Evolutionary conservation across 345 rosid species (phyloP).

Genomic region (Boechera stricta): DNA sequence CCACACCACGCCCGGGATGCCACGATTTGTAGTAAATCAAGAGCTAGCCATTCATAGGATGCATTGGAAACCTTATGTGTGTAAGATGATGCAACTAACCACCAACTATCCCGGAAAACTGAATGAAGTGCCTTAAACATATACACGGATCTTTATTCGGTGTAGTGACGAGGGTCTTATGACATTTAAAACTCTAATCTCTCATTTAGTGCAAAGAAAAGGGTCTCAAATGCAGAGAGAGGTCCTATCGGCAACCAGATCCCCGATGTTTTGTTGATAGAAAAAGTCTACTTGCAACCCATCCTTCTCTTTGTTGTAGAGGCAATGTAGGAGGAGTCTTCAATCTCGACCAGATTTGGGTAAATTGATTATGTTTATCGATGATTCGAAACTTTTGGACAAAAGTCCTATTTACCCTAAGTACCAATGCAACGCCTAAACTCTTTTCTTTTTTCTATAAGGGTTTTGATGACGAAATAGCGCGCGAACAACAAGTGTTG

Average conservation of each 20-base stretch:
- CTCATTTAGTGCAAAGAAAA: background rate
- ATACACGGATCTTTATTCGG: background rate
- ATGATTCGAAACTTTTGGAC: background rate
- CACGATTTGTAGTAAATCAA: background rate
- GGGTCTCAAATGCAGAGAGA: constrained; percentile 5
- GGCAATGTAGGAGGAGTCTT: background rate
- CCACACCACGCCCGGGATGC: background rate
- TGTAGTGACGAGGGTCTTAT: constrained; percentile 1
- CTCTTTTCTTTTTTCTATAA: no score
- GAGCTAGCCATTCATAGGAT: constrained; percentile 3
- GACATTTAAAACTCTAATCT: background rate
- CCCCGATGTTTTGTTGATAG: background rate
- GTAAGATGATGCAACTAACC: background rate
- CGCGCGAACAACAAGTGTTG: background rate
- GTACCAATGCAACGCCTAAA: background rate
- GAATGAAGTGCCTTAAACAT: background rate
- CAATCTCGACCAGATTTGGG: background rate
- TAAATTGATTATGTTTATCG: background rate
- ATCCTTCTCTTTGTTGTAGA: background rate
- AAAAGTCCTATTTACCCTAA: background rate
- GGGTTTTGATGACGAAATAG: no score
- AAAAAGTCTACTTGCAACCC: background rate
- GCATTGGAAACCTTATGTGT: background rate
- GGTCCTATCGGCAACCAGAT: background rate
- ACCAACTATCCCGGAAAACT: background rate